phyloP scores from a whole-genome alignment of 345 rosid genomes.

The Heritiera littoralis region DNA sequence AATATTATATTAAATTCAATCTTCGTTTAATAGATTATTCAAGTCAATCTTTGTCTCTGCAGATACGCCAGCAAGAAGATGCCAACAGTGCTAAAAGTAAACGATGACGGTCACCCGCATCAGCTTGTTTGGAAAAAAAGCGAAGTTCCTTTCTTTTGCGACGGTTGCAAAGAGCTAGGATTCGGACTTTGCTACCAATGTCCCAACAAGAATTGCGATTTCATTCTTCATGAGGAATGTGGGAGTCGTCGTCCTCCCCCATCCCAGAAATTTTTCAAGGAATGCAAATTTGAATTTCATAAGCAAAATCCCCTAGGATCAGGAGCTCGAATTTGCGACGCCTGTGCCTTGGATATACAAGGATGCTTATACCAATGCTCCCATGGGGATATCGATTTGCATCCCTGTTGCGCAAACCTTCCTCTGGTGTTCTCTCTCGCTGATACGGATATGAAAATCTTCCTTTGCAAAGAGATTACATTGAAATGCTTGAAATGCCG shows the following conservation, averaged over 20 bases:
- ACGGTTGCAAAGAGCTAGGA: constrained; percentile 6
- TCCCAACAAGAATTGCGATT: neutral
- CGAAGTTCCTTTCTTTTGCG: neutral
- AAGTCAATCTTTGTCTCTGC: neutral
- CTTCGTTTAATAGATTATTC: too few species aligned
- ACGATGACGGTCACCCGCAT: neutral
- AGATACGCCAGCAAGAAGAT: neutral
- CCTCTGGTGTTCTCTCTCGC: neutral
- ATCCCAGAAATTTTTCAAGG: neutral
- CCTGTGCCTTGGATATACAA: neutral
- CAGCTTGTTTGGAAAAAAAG: neutral
- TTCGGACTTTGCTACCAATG: constrained; percentile 5
- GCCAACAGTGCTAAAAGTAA: neutral
- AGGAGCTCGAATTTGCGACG: neutral
- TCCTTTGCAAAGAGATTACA: neutral
- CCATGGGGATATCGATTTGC: neutral
- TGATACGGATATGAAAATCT: neutral
- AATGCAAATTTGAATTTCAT: neutral
- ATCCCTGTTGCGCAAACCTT: constrained; percentile 19
- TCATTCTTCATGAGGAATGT: neutral
- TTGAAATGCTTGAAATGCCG: constrained; percentile 6
- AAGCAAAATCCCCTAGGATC: neutral
- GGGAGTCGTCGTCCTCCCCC: neutral
- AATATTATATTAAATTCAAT: too few species aligned
- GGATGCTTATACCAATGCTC: constrained; percentile 10